phyloP scores from a whole-genome alignment of 495 filamentous ascomycete species.

The Amorphotheca resinae region DNA sequence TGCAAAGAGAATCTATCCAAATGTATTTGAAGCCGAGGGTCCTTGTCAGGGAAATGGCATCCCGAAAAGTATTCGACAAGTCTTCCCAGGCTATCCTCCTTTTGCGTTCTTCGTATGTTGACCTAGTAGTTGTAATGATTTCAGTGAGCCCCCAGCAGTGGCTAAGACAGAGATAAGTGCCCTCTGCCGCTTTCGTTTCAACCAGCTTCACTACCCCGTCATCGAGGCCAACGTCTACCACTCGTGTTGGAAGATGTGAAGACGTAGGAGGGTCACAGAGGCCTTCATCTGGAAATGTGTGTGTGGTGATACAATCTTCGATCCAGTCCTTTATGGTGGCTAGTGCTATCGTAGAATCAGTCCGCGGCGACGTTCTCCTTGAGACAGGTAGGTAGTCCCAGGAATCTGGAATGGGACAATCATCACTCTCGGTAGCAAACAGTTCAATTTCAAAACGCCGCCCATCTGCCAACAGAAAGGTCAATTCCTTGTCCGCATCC shows the following conservation, averaged over 20 bases:
- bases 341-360: not conserved
- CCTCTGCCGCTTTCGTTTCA: not conserved
- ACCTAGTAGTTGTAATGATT: conserved; percentile 1
- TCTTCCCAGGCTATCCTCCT: not conserved
- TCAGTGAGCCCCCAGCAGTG: conserved; percentile 17
- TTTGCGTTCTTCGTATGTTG: not conserved
- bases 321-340: not conserved
- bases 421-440: too few species aligned
- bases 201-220: conserved; percentile 1
- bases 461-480: too few species aligned
- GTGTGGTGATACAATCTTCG: not conserved
- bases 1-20: conserved; percentile 21
- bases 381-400: too few species aligned
- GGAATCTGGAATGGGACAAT: too few species aligned
- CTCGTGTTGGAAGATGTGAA: conserved; percentile 16
- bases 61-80: conserved; percentile 13
- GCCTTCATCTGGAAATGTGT: too few species aligned
- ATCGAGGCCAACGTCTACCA: conserved; percentile 12
- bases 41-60: conserved; percentile 15
- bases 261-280: too few species aligned
- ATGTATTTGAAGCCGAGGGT: conserved; percentile 16
- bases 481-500: too few species aligned
- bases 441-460: too few species aligned
- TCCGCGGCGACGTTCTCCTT: too few species aligned
- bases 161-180: conserved; percentile 8